Base-by-base conservation (phyloP, 139 green algal species). In the Mesotaenium endlicherianum region DNA sequence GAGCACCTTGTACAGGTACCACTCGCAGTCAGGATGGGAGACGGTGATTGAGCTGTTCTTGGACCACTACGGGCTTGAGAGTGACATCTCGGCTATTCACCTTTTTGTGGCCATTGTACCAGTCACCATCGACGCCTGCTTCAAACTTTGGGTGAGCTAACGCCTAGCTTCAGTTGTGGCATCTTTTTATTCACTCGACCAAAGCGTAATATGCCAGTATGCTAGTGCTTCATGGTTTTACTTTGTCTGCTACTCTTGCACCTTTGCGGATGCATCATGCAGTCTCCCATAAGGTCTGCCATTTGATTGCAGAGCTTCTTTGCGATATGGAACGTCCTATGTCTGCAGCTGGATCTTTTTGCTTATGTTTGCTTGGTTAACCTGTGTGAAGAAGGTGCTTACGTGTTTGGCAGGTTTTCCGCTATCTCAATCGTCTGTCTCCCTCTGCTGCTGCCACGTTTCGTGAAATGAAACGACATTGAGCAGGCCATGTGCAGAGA, bases 81-180 rank as follows among this genome's bases (percentile, higher is more conserved):
- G 20, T 41, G 44, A 75, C 5, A 11, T 90, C 39, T 38, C 8
- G 3, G 39, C 50, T 0, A 86, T 88, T 55, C 89, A 87, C 45
- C 36, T 88, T 36, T 88, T 88, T 8, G 43, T 88, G 20, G 82
- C 83, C 26, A 88, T 44, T 14, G 83, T 88, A 34, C 83, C 83
- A 30, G 83, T 88, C 42, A 88, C 83, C 53, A 88, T 88, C 14
- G 83, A 88, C 77, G 60, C 58, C 0, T 43, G 86, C n/a, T 88
- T 88, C 80, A 88, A 88, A 82, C 77, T 87, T 41, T 88, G 83
- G 83, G 81, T 87, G 41, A 1, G 80, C 20, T 45, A 16, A n/a
- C n/a, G n/a, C n/a, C n/a, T n/a, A n/a, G n/a, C 49, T 58, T 11
- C 11, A 58, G 49, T 16, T 16, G 11, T 11, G 49, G 11, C 11